Percentiles rank a stretch among this genome's conserved stretches.
Evolutionary conservation across 164 flowering plant genomes (phyloP).

Genomic region (Umbilicus rupestris): DNA sequence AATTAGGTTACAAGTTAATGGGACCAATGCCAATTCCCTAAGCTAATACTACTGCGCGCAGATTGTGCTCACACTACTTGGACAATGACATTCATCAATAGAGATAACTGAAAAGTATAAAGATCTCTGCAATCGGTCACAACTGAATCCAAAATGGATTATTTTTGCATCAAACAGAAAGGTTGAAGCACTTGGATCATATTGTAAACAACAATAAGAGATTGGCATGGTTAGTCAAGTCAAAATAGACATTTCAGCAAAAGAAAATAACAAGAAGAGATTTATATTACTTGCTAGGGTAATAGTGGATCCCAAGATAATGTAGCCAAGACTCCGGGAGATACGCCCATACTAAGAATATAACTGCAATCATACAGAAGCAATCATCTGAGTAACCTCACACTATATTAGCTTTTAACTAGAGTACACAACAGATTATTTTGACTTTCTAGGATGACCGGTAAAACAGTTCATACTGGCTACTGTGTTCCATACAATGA

Average conservation of each 20-base stretch:
- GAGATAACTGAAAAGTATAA: too few species aligned
- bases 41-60: not conserved
- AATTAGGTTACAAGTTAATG: not conserved
- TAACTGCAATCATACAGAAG: slow-evolving; percentile 29
- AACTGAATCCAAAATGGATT: too few species aligned
- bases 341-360: slow-evolving; percentile 82
- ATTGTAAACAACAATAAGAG: too few species aligned
- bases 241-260: not conserved
- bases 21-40: not conserved
- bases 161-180: too few species aligned
- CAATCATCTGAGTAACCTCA: not conserved
- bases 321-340: slow-evolving; percentile 75
- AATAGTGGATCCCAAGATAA: slow-evolving; percentile 64
- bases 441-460: not conserved
- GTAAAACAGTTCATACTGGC: not conserved
- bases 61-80: not conserved
- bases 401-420: not conserved
- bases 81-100: too few species aligned
- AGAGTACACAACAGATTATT: not conserved
- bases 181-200: too few species aligned
- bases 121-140: too few species aligned
- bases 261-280: not conserved
- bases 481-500: not conserved
- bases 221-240: not conserved
- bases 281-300: slow-evolving; percentile 66